Evolutionary conservation across 75 land plant species (phyloP).

Genomic region (Cryptomeria japonica): DNA sequence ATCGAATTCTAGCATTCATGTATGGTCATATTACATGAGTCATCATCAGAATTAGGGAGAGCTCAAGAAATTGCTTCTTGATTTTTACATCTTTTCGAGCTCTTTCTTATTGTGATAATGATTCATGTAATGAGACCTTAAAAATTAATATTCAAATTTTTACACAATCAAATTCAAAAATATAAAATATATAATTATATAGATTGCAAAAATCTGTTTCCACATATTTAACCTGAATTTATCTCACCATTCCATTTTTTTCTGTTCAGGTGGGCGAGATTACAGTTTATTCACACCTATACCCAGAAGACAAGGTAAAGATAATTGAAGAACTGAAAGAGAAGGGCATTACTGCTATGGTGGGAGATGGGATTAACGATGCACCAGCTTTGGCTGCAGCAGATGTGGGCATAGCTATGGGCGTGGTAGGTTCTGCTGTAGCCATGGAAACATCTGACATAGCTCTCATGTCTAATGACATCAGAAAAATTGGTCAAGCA

Average conservation of each 20-base stretch:
- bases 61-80: too few relatives aligned
- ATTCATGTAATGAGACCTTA: too few relatives aligned
- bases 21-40: too few relatives aligned
- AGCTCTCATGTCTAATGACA: constrained; percentile 91
- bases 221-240: too few relatives aligned
- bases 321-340: constrained; percentile 47
- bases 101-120: too few relatives aligned
- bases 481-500: constrained; percentile 60
- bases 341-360: constrained; percentile 70
- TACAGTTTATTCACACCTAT: constrained; percentile 62
- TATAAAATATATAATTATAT: too few relatives aligned
- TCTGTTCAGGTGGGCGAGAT: constrained; percentile 53
- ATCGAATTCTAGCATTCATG: too few relatives aligned
- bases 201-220: too few relatives aligned
- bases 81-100: too few relatives aligned
- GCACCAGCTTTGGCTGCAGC: constrained; percentile 91
- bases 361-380: constrained; percentile 95
- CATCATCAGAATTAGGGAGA: too few relatives aligned
- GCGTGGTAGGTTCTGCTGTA: constrained; percentile 84
- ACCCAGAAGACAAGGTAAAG: constrained; percentile 80
- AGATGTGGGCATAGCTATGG: constrained; percentile 93
- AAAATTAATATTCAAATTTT: too few relatives aligned
- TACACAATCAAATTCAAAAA: too few relatives aligned
- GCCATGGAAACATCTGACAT: constrained; percentile 87
- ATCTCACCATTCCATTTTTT: background rate